Percentiles rank a stretch among this genome's conserved stretches.
Evolutionary conservation across 768 basidiomycete genomes (phyloP).

Genomic region (Podaxis mareebaensis): DNA sequence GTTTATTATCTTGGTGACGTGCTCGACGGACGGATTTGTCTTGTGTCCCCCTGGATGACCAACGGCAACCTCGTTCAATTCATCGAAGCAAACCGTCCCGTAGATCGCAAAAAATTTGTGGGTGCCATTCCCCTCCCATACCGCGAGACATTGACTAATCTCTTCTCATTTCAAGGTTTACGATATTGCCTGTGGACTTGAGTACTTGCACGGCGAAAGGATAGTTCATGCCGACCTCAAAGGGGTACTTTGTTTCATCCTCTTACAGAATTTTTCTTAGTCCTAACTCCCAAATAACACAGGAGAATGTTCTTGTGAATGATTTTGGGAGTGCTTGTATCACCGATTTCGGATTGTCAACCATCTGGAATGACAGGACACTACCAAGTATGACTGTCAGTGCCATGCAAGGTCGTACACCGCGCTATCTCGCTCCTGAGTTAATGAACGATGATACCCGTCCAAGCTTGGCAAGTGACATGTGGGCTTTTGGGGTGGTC

Average conservation of each 20-base stretch:
- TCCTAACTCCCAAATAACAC: background rate
- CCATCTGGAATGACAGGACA: background rate
- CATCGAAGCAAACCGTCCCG: background rate
- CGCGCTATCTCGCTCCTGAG: background rate
- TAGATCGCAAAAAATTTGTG: constrained; percentile 1
- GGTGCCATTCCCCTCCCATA: background rate
- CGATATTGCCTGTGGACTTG: background rate
- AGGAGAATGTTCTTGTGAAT: background rate
- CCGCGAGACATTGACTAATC: background rate
- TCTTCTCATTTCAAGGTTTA: background rate
- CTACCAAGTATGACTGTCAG: background rate
- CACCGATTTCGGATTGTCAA: background rate
- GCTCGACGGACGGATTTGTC: background rate
- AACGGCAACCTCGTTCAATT: constrained; percentile 13
- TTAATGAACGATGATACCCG: background rate
- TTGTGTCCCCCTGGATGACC: constrained; percentile 19
- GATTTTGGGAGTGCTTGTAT: background rate
- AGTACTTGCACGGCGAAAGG: background rate
- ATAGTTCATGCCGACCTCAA: background rate
- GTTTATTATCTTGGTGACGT: constrained; percentile 1
- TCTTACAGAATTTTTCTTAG: background rate
- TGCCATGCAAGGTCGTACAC: background rate
- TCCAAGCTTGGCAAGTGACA: background rate
- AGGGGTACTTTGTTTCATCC: background rate
- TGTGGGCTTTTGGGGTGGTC: background rate